phyloP scores from a whole-genome alignment of 345 rosid genomes.

The Sisymbrium irio region DNA sequence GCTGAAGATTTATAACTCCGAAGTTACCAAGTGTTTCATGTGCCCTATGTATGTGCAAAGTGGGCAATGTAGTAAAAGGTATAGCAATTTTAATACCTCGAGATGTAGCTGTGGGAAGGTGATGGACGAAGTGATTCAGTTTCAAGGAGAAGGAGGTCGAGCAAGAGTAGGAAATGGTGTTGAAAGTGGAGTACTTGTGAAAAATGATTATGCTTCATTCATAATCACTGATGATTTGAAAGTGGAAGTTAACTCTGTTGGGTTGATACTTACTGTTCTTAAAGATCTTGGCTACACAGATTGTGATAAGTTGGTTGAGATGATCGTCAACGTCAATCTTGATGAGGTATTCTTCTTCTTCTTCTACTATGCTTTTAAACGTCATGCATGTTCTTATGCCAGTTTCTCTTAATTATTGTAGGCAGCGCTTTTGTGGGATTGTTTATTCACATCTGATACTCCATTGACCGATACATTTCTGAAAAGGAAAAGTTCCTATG shows the following conservation, averaged over 20 bases:
- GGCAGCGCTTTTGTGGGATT: slow-evolving; percentile 6
- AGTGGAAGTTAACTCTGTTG: background rate
- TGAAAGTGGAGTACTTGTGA: slow-evolving; percentile 3
- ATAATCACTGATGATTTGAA: slow-evolving; percentile 19
- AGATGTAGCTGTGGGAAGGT: slow-evolving; percentile 7
- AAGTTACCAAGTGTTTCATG: background rate
- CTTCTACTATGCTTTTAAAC: background rate
- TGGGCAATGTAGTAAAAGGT: too few species aligned
- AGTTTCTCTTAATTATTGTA: background rate
- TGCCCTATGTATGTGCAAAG: background rate
- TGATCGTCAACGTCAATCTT: background rate
- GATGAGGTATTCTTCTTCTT: background rate
- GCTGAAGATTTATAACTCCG: background rate
- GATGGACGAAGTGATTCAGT: background rate
- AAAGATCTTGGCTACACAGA: background rate
- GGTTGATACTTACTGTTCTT: background rate
- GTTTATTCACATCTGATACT: slow-evolving; percentile 16
- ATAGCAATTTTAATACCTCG: too few species aligned
- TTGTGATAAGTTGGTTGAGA: slow-evolving; percentile 1
- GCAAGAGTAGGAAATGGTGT: background rate
- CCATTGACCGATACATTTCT: slow-evolving; percentile 25
- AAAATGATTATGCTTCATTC: background rate
- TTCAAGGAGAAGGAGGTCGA: background rate
- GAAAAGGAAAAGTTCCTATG: background rate
- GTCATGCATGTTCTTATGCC: background rate